Base-by-base conservation (phyloP, 2,329 filamentous ascomycete genomes). In the Fulvia fulva region DNA sequence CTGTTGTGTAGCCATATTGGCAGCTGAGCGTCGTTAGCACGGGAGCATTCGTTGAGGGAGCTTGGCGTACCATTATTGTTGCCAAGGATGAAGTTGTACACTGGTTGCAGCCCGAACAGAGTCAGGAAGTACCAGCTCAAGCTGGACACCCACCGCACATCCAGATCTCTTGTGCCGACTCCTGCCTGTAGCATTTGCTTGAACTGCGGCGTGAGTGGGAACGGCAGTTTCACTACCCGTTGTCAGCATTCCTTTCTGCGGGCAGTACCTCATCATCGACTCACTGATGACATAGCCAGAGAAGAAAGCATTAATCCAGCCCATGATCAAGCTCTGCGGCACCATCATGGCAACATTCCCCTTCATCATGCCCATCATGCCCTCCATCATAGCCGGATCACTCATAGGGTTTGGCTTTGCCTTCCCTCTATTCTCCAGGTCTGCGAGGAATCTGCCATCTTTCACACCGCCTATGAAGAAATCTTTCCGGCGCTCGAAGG, bases 351-450 rank as follows among this genome's bases (percentile, higher is more conserved):
- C 93, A 89, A 99, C 96, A 73, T 99, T 96, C 58, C 92, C 92
- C 84, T 99, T 99, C 90, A 99, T 96, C 91, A 96, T 96, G 67
- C 94, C 93, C 94, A 99, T 99, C 94, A 99, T 99, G 67, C 92
- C 93, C 73, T 99, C 95, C 94, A 99, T 99, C 58, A 90, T 91
- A 50, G 88, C 88, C 22, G 95, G 95, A 74, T 99, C 94, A 11
- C 88, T 90, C 85, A 99, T 91, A 3, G 94, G 94, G 76, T 97
- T 99, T 37, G 90, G 86, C 21, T 91, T 88, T 2, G 91, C 88
- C 77, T 97, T 90, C 53, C 92, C 92, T 71, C 89, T 87, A 70
- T 81, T 85, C 55, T 94, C 90, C 1, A 91, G 92, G 63, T 95
- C 90, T 73, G 96, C 97, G 50, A 99, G 80, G 72, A 91, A 99